Conservation (phyloP, 495 filamentous ascomycete species). For the Aspergillus sclerotiicarbonarius region DNA sequence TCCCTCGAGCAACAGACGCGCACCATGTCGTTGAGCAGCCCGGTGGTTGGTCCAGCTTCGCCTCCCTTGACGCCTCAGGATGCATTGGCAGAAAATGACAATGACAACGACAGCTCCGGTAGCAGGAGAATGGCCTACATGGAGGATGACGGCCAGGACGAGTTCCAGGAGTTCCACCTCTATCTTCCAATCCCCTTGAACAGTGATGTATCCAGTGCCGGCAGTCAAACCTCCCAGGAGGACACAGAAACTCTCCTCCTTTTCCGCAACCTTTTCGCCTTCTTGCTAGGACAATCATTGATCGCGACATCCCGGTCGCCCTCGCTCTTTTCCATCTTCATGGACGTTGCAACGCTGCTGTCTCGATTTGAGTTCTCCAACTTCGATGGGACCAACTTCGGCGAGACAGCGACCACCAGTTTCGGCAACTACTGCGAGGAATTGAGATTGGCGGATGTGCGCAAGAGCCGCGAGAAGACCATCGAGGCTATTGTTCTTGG, state of each 20-base stretch:
- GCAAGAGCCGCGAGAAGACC: slow-evolving; percentile 82
- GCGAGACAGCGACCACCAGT: slow-evolving; percentile 71
- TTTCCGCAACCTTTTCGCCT: slow-evolving; percentile 88
- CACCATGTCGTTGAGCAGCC: slow-evolving; percentile 39
- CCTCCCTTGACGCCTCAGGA: slow-evolving; percentile 39
- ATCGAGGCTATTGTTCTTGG: slow-evolving; percentile 85
- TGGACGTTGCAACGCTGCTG: slow-evolving; percentile 66
- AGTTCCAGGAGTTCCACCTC: slow-evolving; percentile 60
- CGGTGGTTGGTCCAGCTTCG: slow-evolving; percentile 39
- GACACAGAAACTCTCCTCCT: slow-evolving; percentile 71
- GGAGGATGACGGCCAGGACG: slow-evolving; percentile 39
- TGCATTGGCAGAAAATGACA: slow-evolving; percentile 38
- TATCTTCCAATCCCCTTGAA: slow-evolving; percentile 64
- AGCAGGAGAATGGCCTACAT: slow-evolving; percentile 42
- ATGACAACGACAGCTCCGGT: slow-evolving; percentile 43
- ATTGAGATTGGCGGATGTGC: slow-evolving; percentile 73
- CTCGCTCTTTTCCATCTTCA: slow-evolving; percentile 70
- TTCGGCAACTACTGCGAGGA: slow-evolving; percentile 78
- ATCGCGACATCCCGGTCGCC: slow-evolving; percentile 69
- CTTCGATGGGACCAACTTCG: slow-evolving; percentile 76
- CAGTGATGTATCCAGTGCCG: slow-evolving; percentile 43
- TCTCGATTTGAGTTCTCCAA: slow-evolving; percentile 76
- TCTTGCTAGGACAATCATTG: slow-evolving; percentile 75
- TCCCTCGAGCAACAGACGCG: slow-evolving; percentile 38
- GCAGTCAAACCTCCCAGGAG: slow-evolving; percentile 40